phyloP scores from a whole-genome alignment of 106 monocot genomes.

The Platanthera guangdongensis region DNA sequence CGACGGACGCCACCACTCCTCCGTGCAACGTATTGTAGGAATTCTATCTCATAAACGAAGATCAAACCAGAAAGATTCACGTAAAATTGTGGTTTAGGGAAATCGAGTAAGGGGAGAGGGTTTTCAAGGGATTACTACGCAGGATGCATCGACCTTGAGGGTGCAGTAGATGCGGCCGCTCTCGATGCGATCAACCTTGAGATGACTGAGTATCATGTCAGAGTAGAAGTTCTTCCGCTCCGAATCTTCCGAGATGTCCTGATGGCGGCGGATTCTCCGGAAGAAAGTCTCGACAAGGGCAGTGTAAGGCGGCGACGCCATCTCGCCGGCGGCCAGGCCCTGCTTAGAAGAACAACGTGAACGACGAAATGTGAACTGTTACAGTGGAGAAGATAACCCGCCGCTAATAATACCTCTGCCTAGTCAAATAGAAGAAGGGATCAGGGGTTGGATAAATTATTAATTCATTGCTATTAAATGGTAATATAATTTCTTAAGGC shows the following conservation, averaged over 20 bases:
- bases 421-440: no score
- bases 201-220: constrained; percentile 31
- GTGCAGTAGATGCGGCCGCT: constrained; percentile 45
- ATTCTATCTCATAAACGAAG: constrained; percentile 22
- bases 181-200: constrained; percentile 32
- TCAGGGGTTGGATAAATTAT: no score
- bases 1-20: constrained; percentile 47
- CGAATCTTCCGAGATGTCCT: constrained; percentile 16
- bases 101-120: not conserved
- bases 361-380: no score
- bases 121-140: constrained; percentile 22
- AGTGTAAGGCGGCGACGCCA: not conserved
- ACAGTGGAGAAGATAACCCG: no score
- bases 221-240: constrained; percentile 23
- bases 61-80: not conserved
- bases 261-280: not conserved
- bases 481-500: no score
- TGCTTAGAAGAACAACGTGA: not conserved
- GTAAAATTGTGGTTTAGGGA: not conserved
- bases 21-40: constrained; percentile 68
- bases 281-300: constrained; percentile 19
- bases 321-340: not conserved
- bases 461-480: no score
- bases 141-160: constrained; percentile 33
- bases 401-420: no score